Base-by-base conservation (phyloP, 768 basidiomycete genomes). In the Tephrocybe sp. region DNA sequence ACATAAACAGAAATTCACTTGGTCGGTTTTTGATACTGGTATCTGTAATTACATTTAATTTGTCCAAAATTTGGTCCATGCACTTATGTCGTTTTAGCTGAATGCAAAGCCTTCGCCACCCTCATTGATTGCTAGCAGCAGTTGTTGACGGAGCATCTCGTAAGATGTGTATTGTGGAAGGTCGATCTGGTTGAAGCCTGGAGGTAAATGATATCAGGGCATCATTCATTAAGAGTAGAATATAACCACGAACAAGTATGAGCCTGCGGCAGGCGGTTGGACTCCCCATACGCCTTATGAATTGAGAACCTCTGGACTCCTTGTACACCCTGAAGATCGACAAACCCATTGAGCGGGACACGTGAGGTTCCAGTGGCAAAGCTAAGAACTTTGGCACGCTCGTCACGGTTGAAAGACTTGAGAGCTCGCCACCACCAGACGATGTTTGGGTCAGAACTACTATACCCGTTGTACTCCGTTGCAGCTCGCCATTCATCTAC, bases 391-490 rank as follows among this genome's bases (percentile, higher is more conserved):
- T 97, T 94, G 25, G 97, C 94, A 48, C 93, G 78, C 69, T 99
- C 97, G 59, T 97, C 94, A 27, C 95, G 88, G 57, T 89, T 92
- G 73, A 97, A 97, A 8, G 93, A 95, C 68, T 98, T 93, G 36
- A 99, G 79, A 1, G 95, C 95, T 56, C 97, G 82, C 97, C 97
- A 99, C 88, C 93, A 97, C 94, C 94, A 99, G 23, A 91, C 86
- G 52, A 98, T 94, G 61, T 95, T 94, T 5, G 95, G 91, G 65
- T 99, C 94, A 2, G 88, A 89, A 60, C 87, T 80, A 5, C 78
- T 81, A 65, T 91, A 93, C 40, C 91, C 89, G 54, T 86, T 91
- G 69, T 94, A 92, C 61, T 94, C 92, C 2, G 91, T 94, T 11
- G 91, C 90, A 13, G 88, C 84, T 45, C 91, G 82, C 92, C 93